Evolutionary conservation across 1,139 yeast species (phyloP), one percentile per base, ranked within the genome.

Genomic region (Taphrina confusa): DNA sequence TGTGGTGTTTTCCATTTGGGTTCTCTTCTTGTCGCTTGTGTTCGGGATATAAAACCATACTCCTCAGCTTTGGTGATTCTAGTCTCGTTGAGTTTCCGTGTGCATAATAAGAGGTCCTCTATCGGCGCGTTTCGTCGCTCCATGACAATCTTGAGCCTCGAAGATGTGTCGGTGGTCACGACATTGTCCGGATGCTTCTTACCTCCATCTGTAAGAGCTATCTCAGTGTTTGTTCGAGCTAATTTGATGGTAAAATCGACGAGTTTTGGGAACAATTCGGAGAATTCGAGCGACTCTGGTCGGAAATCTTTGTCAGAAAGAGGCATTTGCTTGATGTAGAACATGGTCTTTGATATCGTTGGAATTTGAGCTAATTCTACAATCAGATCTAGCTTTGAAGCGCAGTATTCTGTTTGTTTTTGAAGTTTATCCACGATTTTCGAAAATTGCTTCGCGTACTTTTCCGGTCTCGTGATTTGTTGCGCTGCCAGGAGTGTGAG

Each of bases 21-120:
- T 25, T 47, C 40, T 31, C 52, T 40, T 18, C 52, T 4, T 4
- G 42, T 47, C 9, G 42, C 20, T 14, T 47, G n/a, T 2, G 36
- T 47, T 22, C 52, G 40, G 6, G 52, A 47, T 27, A 47, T 22
- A 42, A 47, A 47, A 12, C 42, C 50, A 4, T 45, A 2, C 36
- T 18, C 34, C 11, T 28, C 36, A 1, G 34, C 36, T 45, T 18
- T 45, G 18, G n/a, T 27, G 2, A 30, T 3, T 22, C 18, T 18
- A 9, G 28, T 25, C 36, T 11, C 34, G 20, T 28, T 27, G 20
- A 30, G 14, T 12, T 11, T 45, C 3, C 31, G 34, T 28, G 18
- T 3, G 28, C 25, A 37, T 6, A 22, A n/a, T 4, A 45, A 5
- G 25, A 45, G 50, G 20, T 45, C 31, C 23, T 45, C 50, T 20